Base-by-base conservation (phyloP, 1,139 yeast species). In the Saccharomyces hybrid region DNA sequence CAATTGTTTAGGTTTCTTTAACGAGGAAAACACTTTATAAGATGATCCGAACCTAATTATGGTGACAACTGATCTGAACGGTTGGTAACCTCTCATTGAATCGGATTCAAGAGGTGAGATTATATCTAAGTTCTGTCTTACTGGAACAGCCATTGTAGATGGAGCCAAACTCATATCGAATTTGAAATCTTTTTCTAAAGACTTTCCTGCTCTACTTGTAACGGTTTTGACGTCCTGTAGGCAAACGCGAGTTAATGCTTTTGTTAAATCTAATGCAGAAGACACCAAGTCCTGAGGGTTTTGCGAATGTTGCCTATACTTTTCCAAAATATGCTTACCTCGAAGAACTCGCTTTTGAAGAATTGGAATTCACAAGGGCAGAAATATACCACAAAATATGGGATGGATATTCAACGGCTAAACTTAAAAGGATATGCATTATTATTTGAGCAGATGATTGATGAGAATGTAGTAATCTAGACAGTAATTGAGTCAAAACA, bases 301-400 rank as follows among this genome's bases (percentile, higher is more conserved):
- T 19, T 56, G 52, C 3, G 61, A 56, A 34, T 48, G 58, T 47
- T 50, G 61, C 48, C 53, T 59, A 53, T 56, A 60, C 26, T 61
- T 61, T 24, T 70, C 72, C n/a, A 78, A 60, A 38, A 83, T 75
- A 38, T 72, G 70, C 44, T 71, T 71, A 8, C 84, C 91, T 58
- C 84, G 73, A n/a, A 73, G 71, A 19, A 76, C 75, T 64, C 97
- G n/a, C 75, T 7, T 75, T 74, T 3, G 71, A 63, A 51, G 84
- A 86, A n/a, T 79, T 79, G 0, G 96, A 88, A 58, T 83, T 82
- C 3, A 79, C 75, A 59, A 88, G 86, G 0, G 95, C 88, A 42
- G 90, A 75, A 3, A 90, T 79, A 52, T 85, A 86, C 96, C 98
- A 95, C 16, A 93, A 73, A 29, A 93, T 82, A 59, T 89, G 95